phyloP scores from a whole-genome alignment of 352 stramenopile genomes.

The Globisporangium cederbergense region DNA sequence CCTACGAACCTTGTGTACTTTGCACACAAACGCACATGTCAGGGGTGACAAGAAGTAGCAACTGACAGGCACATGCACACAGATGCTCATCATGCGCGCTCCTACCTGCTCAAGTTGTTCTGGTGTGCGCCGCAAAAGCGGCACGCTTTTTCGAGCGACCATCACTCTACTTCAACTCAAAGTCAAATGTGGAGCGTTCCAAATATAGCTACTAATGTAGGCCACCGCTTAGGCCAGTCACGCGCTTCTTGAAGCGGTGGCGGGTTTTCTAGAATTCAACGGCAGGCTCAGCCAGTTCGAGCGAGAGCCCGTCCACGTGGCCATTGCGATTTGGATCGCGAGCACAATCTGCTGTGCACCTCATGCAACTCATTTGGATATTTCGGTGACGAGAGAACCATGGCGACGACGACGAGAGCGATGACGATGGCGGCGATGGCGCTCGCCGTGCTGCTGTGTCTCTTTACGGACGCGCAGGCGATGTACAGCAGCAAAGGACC shows the following conservation, averaged over 20 bases:
- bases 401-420: slow-evolving; percentile 13
- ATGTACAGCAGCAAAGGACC: slow-evolving; percentile 68
- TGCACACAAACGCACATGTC: too few species aligned
- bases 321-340: neutral
- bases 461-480: slow-evolving; percentile 29
- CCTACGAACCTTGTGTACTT: too few species aligned
- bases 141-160: neutral
- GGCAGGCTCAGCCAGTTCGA: slow-evolving; percentile 15
- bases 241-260: slow-evolving; percentile 5
- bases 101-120: neutral
- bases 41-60: too few species aligned
- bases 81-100: neutral
- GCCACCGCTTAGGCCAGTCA: neutral
- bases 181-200: neutral
- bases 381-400: slow-evolving; percentile 13
- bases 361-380: slow-evolving; percentile 10
- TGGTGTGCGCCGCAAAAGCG: neutral
- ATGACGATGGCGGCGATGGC: slow-evolving; percentile 26
- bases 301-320: slow-evolving; percentile 10
- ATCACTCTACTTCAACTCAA: slow-evolving; percentile 12
- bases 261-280: slow-evolving; percentile 9
- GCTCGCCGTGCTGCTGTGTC: slow-evolving; percentile 21
- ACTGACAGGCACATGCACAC: too few species aligned
- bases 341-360: neutral
- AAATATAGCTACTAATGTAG: neutral